Conservation (phyloP, 2,329 filamentous ascomycete genomes). For the Orbilia blumenaviensis region DNA sequence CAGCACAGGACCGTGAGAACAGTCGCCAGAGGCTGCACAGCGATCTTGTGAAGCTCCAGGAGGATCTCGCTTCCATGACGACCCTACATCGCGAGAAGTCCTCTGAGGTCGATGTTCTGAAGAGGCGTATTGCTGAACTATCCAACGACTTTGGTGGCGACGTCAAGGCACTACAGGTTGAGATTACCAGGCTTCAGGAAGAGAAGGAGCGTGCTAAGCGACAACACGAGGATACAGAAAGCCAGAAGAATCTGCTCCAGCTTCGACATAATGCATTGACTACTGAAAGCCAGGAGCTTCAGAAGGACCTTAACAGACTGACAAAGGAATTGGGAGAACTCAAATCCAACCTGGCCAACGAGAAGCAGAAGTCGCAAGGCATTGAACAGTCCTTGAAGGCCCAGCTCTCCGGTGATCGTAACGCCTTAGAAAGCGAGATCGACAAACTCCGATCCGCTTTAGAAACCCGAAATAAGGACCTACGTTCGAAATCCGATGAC, state of each 20-base stretch:
- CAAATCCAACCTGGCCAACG: constrained; percentile 66
- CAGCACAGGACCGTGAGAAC: constrained; percentile 78
- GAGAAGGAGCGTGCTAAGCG: constrained; percentile 55
- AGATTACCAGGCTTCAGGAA: constrained; percentile 57
- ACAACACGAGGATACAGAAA: constrained; percentile 56
- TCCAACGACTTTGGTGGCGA: constrained; percentile 58
- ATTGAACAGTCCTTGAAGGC: constrained; percentile 71
- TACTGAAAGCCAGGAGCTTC: constrained; percentile 72
- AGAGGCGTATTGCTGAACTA: constrained; percentile 58
- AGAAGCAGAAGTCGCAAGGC: constrained; percentile 71
- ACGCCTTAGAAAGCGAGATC: constrained; percentile 55
- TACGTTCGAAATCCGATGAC: constrained; percentile 54
- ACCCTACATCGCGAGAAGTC: constrained; percentile 63
- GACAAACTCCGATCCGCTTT: constrained; percentile 54
- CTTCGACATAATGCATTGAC: constrained; percentile 74
- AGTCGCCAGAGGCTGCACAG: constrained; percentile 73
- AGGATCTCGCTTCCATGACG: constrained; percentile 65
- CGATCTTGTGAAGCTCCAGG: constrained; percentile 65
- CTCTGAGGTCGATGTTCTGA: constrained; percentile 61
- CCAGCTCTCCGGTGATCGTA: constrained; percentile 58
- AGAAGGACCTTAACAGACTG: constrained; percentile 70
- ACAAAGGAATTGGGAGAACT: constrained; percentile 65
- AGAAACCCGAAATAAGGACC: constrained; percentile 54
- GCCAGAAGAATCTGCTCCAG: constrained; percentile 75
- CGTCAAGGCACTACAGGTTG: constrained; percentile 58